Percentiles rank a stretch among this genome's conserved stretches.
These are phyloP conservation scores for Chaetomium globosum DNA, from an alignment of 2,329 filamentous ascomycete genomes.

Conservation along the genomic window DNA sequence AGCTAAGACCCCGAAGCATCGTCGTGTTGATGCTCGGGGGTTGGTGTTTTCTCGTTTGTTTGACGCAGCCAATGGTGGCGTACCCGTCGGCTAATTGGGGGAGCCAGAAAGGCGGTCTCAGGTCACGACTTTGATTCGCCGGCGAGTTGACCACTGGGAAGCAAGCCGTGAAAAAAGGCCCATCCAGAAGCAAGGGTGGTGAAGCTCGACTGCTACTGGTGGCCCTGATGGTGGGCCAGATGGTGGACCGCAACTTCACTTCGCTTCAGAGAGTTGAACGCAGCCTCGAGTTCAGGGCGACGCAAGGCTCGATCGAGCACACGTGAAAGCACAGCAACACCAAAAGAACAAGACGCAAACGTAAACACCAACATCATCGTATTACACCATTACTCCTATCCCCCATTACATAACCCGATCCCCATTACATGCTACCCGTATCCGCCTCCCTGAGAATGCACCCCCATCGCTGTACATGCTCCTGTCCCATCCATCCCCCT, in stretches of 20 bases:
- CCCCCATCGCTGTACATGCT: background rate
- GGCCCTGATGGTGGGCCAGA: too few relatives aligned
- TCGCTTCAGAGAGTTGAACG: too few relatives aligned
- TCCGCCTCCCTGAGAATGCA: background rate
- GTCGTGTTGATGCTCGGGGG: background rate
- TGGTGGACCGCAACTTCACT: background rate
- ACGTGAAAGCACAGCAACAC: background rate
- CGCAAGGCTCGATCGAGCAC: background rate
- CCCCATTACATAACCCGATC: background rate
- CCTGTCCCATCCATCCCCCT: background rate
- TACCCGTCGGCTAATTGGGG: background rate
- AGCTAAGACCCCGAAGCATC: background rate
- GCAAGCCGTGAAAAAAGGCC: background rate
- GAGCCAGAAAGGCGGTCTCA: background rate
- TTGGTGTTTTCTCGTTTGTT: background rate
- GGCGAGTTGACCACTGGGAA: background rate
- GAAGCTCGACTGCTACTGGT: background rate
- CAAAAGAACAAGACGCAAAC: background rate
- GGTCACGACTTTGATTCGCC: background rate
- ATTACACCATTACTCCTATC: background rate
- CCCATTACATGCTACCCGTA: constrained; percentile 1
- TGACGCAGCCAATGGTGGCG: background rate
- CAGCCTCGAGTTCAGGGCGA: background rate
- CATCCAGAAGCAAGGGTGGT: background rate
- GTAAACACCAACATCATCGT: constrained; percentile 7